phyloP scores from a whole-genome alignment of 2,329 filamentous ascomycete genomes.

The Monosporascus sp. region DNA sequence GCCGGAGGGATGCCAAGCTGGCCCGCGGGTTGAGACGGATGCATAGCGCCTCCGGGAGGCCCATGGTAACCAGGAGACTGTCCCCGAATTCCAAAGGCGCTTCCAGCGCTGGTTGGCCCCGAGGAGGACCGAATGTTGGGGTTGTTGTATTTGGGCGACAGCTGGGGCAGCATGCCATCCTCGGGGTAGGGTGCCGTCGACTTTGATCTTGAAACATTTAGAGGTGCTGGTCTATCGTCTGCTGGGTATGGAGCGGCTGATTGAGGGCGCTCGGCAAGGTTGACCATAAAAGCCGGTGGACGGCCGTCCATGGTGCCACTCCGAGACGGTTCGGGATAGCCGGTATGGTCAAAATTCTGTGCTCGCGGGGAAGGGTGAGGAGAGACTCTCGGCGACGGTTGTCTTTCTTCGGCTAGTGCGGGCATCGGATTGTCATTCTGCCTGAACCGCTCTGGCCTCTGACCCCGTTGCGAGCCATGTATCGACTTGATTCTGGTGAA shows the following conservation, averaged over 20 bases:
- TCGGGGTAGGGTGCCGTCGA: constrained; percentile 49
- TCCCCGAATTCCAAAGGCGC: constrained; percentile 50
- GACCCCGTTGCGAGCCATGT: constrained; percentile 62
- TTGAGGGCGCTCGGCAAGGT: constrained; percentile 43
- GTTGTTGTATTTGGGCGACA: constrained; percentile 38
- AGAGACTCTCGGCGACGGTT: constrained; percentile 29
- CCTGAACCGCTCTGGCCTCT: constrained; percentile 55
- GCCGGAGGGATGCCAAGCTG: constrained; percentile 39
- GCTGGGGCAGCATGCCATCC: constrained; percentile 36
- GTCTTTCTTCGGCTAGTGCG: constrained; percentile 38
- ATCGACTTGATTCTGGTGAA: constrained; percentile 81
- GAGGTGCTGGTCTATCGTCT: constrained; percentile 55
- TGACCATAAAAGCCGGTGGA: constrained; percentile 46
- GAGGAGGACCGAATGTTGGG: constrained; percentile 44
- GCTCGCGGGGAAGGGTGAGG: constrained; percentile 36
- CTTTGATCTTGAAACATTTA: constrained; percentile 37
- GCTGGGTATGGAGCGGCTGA: constrained; percentile 66
- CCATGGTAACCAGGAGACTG: constrained; percentile 24
- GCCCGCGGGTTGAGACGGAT: constrained; percentile 38
- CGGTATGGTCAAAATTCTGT: constrained; percentile 34
- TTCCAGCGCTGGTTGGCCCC: constrained; percentile 43
- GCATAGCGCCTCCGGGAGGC: constrained; percentile 29
- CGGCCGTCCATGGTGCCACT: constrained; percentile 31
- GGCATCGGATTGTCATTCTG: constrained; percentile 41
- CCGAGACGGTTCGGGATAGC: constrained; percentile 43